Percentiles rank a stretch among this genome's conserved stretches.
Evolutionary conservation across 2,329 filamentous ascomycete species (phyloP).

Genomic region (Penicillium freii): DNA sequence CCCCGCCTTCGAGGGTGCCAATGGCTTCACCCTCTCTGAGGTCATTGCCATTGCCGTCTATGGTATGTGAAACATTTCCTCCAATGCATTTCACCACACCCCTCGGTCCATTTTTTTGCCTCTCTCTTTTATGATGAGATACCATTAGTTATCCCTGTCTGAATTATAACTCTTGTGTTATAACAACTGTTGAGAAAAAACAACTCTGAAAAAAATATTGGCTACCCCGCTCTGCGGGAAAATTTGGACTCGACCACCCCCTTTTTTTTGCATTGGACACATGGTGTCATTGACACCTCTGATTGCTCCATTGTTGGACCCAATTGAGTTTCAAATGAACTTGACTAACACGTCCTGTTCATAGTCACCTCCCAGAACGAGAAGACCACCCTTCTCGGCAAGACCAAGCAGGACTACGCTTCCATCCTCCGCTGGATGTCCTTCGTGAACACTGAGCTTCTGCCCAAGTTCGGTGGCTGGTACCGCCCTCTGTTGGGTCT

Average conservation of each 20-base stretch:
- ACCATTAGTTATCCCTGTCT: slow-evolving; percentile 98
- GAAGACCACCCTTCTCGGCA: slow-evolving; percentile 98
- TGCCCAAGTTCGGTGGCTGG: slow-evolving; percentile 72
- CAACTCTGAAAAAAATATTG: slow-evolving; percentile 69
- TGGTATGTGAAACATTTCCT: slow-evolving; percentile 63
- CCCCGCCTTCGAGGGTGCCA: slow-evolving; percentile 86
- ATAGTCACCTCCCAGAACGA: slow-evolving; percentile 98
- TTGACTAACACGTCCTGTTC: slow-evolving; percentile 28
- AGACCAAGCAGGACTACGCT: slow-evolving; percentile 99
- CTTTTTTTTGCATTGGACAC: slow-evolving; percentile 18
- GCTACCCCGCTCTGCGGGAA: slow-evolving; percentile 45
- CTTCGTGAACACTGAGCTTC: slow-evolving; percentile 86
- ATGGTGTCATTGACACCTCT: slow-evolving; percentile 14
- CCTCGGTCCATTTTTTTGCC: slow-evolving; percentile 3
- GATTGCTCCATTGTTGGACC: slow-evolving; percentile 16
- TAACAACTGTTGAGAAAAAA: slow-evolving; percentile 67
- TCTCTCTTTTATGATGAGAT: slow-evolving; percentile 65
- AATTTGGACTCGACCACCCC: slow-evolving; percentile 15
- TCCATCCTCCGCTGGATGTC: slow-evolving; percentile 99
- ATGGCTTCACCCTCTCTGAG: slow-evolving; percentile 88
- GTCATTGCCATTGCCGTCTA: slow-evolving; percentile 95
- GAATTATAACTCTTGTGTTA: slow-evolving; percentile 78
- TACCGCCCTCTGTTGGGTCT: slow-evolving; percentile 81
- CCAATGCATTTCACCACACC: slow-evolving; percentile 3
- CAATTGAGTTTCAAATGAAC: slow-evolving; percentile 9